Base-by-base conservation (phyloP, 1,284 basidiomycete species). In the Neolentinus lepideus region DNA sequence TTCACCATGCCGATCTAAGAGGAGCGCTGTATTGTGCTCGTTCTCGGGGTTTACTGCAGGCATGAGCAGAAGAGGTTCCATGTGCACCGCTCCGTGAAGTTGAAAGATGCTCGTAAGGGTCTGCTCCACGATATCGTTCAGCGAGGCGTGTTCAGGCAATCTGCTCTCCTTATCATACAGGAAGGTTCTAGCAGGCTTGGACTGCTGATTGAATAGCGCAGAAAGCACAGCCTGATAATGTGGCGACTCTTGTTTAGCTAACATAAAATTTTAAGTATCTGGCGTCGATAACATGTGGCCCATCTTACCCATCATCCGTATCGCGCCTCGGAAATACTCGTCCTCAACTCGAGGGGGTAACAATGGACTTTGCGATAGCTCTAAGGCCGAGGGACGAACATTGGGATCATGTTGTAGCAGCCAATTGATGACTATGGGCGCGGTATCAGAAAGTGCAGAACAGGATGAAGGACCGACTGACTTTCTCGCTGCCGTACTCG, bases 11-110 rank as follows among this genome's bases (percentile, higher is more conserved):
- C 83, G 75, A 70, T 94, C 91, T n/a, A 94, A 78, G 62, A 94
- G 85, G 1, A 83, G 74, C 0, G 88, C 88, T 25, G 84, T 80
- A 3, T 77, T 80, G 57, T 73, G 74, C 55, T 85, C 80, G 8
- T 89, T 83, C 31, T 85, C 80, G 0, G 75, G 68, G 46, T 81
- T 78, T 33, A 79, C 75, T 1, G 85, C 73, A 0, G 94, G 95
- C 63, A 94, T 82, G 3, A 98, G 74, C 14, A 96, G 71, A 0
- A 93, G 89, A 0, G 93, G 85, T 60, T 92, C 87, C 67, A 88
- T 83, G 61, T 94, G 85, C 1, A 97, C 84, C 0, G 95, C 94
- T 4, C 95, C 95, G 63, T 95, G 94, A 1, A 95, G 75, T 50
- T 86, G 83, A 67, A 97, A 94, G 12, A 95, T 83, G 6, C 84